Evolutionary conservation across 768 basidiomycete species (phyloP), one percentile per base, ranked within the genome.

Genomic region (Coprinopsis strossmayeri): DNA sequence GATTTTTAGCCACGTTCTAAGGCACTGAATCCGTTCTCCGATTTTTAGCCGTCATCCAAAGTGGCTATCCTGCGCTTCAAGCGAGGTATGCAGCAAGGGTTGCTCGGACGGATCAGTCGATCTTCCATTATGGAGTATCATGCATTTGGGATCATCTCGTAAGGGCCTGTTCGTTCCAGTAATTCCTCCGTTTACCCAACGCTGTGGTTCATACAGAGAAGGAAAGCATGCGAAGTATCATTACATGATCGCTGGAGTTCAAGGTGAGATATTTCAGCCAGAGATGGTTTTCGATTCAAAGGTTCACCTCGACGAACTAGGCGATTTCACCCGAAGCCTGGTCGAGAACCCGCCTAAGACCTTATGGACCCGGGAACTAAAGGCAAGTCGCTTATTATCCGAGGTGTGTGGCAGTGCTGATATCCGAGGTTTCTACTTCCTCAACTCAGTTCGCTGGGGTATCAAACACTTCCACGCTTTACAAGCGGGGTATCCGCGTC

Each of bases 71-170:
- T 90, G 57, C 83, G 85, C 26, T 88, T 90, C 66, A 71, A 80
- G 63, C 79, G 87, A 57, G 87, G 87, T 44, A 89, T 90, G 85
- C 87, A 88, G 60, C 87, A 89, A 61, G 86, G 87, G 49, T 71
- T 90, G 24, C 71, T 89, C 27, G 81, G 81, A 18, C 78, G 87
- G 48, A 76, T 89, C 67, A 83, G 83, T 53, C 82, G 85, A 28
- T 78, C 78, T 17, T 73, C 82, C 26, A 72, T 88, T 53, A 78
- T 80, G 82, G 87, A 90, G 62, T 89, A 88, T 62, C 87, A 89
- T 61, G 84, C 85, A 26, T 90, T 89, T 52, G 87, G 86, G 46
- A 81, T 84, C 52, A 75, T 89, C 50, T 85, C 83, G 82, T 86
- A 54, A 53, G 81, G 61, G 13, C 35, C 28, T 46, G 43, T 34